Conservation (phyloP, 169 alveolate genomes). For the Plasmodium gonderi region DNA sequence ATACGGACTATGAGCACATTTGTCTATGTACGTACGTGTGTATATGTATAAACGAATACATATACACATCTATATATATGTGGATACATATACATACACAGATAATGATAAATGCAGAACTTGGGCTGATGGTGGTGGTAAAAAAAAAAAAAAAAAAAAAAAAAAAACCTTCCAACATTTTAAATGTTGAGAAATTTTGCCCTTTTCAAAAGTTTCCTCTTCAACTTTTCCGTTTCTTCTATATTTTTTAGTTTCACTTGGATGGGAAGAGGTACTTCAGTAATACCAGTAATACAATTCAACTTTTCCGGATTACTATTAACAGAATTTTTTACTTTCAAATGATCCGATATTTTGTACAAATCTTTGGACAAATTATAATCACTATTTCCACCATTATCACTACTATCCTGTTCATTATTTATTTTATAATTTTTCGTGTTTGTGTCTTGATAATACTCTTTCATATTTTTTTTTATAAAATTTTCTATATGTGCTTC, state of each 20-base stretch:
- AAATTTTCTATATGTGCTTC: constrained; percentile 63
- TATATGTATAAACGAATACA: no score
- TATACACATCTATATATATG: no score
- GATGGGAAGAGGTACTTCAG: constrained; percentile 49
- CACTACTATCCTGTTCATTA: not conserved
- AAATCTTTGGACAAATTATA: constrained; percentile 9
- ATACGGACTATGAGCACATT: no score
- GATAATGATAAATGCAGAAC: no score
- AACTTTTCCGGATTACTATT: constrained; percentile 24
- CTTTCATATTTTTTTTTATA: constrained; percentile 57
- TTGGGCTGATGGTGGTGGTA: no score
- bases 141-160: not conserved
- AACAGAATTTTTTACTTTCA: constrained; percentile 30
- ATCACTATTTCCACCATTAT: not conserved
- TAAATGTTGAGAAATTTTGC: constrained; percentile 21
- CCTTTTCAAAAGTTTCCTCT: constrained; percentile 38
- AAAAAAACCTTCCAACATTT: not conserved
- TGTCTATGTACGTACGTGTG: no score
- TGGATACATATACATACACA: no score
- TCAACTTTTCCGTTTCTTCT: constrained; percentile 62
- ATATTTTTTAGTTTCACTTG: constrained; percentile 63
- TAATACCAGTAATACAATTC: constrained; percentile 65
- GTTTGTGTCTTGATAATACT: constrained; percentile 18
- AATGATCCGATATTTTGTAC: constrained; percentile 57
- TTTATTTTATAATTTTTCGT: not conserved